These are phyloP conservation scores for Retiboletus flavoniger DNA, from an alignment of 1,284 basidiomycete species.

Conservation along the genomic window DNA sequence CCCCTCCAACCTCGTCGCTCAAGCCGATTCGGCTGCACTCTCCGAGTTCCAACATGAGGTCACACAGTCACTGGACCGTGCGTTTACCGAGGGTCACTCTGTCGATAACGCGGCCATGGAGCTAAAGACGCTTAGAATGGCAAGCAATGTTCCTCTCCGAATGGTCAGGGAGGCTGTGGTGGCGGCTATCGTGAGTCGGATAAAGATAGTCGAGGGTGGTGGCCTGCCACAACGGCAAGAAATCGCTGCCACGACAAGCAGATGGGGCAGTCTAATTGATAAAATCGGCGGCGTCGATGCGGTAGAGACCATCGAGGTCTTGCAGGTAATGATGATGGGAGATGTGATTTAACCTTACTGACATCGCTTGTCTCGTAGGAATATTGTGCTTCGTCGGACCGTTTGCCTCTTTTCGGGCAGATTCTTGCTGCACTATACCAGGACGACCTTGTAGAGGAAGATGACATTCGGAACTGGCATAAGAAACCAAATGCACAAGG, in stretches of 20 bases:
- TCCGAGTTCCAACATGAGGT: conserved; percentile 80
- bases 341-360: conserved; percentile 3
- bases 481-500: conserved; percentile 49
- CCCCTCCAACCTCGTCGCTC: conserved; percentile 36
- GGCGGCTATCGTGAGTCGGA: conserved; percentile 65
- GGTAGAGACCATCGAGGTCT: conserved; percentile 66
- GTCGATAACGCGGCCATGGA: conserved; percentile 91
- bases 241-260: conserved; percentile 54
- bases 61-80: conserved; percentile 78
- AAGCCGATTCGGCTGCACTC: conserved; percentile 48
- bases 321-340: conserved; percentile 54
- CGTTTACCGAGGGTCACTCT: conserved; percentile 87
- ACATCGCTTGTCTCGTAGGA: conserved; percentile 37
- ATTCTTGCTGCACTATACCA: conserved; percentile 76
- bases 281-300: conserved; percentile 74
- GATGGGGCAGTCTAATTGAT: conserved; percentile 74
- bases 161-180: conserved; percentile 81
- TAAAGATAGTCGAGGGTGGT: conserved; percentile 56
- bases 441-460: conserved; percentile 74
- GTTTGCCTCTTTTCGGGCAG: conserved; percentile 68
- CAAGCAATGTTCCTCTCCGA: conserved; percentile 80
- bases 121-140: conserved; percentile 92
- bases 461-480: conserved; percentile 75
- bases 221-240: conserved; percentile 56
- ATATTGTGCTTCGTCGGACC: conserved; percentile 61